phyloP scores from a whole-genome alignment of 2,329 filamentous ascomycete species.

The Xylariomycetidae sp. region DNA sequence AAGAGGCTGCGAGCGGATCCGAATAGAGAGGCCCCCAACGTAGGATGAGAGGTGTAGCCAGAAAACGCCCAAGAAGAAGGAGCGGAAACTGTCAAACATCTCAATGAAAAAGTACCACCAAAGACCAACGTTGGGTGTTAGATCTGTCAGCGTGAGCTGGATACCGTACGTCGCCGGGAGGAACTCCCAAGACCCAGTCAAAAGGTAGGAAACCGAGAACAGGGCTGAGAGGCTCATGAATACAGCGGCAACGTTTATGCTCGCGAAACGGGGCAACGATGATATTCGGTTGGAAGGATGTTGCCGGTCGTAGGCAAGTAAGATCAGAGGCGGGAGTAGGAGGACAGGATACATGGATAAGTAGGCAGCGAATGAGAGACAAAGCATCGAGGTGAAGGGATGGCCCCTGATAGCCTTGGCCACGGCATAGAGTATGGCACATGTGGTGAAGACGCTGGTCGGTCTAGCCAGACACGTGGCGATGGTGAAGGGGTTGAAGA shows the following conservation, averaged over 20 bases:
- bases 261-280: slow-evolving; percentile 46
- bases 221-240: slow-evolving; percentile 53
- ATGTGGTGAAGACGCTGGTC: slow-evolving; percentile 83
- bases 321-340: slow-evolving; percentile 73
- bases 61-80: slow-evolving; percentile 96
- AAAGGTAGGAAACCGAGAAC: slow-evolving; percentile 64
- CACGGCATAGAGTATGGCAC: slow-evolving; percentile 79
- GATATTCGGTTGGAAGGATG: slow-evolving; percentile 27
- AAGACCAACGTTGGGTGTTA: slow-evolving; percentile 90
- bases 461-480: slow-evolving; percentile 86
- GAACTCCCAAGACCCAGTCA: slow-evolving; percentile 86
- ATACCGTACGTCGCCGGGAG: slow-evolving; percentile 86
- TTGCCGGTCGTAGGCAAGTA: slow-evolving; percentile 73
- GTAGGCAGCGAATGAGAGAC: slow-evolving; percentile 83
- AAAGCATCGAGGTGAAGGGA: slow-evolving; percentile 72
- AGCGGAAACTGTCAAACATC: slow-evolving; percentile 97
- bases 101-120: slow-evolving; percentile 99
- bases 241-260: slow-evolving; percentile 49
- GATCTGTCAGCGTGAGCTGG: slow-evolving; percentile 82
- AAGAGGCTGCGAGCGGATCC: slow-evolving; percentile 78
- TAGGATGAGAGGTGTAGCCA: slow-evolving; percentile 94
- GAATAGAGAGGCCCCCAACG: slow-evolving; percentile 77
- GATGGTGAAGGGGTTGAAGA: slow-evolving; percentile 94
- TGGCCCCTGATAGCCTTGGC: slow-evolving; percentile 73
- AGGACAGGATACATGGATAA: slow-evolving; percentile 88